phyloP scores from a whole-genome alignment of 345 rosid genomes.

The Arabis alpina region DNA sequence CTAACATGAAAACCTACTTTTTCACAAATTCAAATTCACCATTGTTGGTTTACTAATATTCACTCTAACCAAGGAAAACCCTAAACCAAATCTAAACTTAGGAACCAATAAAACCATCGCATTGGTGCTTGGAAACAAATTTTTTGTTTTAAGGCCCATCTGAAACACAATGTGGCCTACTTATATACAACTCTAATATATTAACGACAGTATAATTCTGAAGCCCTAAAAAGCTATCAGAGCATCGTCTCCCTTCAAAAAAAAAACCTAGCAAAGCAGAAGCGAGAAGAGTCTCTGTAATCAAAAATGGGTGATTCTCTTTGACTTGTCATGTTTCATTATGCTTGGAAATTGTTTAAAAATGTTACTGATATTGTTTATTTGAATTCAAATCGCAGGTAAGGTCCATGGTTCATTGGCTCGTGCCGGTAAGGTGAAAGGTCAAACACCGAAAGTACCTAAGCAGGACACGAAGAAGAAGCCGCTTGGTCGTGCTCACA shows the following conservation, averaged over 20 bases:
- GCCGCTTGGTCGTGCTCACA: conserved; percentile 29
- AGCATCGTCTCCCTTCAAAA: conserved; percentile 11
- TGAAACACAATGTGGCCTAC: not conserved
- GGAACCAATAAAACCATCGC: no score
- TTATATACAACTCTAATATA: not conserved
- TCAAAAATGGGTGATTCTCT: conserved; percentile 21
- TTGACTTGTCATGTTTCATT: not conserved
- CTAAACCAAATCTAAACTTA: no score
- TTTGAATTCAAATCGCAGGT: not conserved
- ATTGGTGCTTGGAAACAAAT: not conserved
- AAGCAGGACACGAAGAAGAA: conserved; percentile 28
- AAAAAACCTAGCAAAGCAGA: not conserved
- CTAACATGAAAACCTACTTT: no score
- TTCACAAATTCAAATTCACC: no score
- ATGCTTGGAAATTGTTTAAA: not conserved
- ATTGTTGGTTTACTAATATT: no score
- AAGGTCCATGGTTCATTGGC: conserved; percentile 29
- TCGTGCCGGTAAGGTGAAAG: conserved; percentile 29
- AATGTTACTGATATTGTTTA: not conserved
- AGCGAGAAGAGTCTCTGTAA: not conserved
- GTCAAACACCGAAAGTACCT: conserved; percentile 24
- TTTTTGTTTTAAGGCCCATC: conserved; percentile 4
- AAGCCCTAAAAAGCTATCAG: not conserved
- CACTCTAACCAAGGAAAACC: no score
- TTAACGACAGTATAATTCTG: not conserved